phyloP scores from a whole-genome alignment of 257 asterid species.

The Penstemon eatonii region DNA sequence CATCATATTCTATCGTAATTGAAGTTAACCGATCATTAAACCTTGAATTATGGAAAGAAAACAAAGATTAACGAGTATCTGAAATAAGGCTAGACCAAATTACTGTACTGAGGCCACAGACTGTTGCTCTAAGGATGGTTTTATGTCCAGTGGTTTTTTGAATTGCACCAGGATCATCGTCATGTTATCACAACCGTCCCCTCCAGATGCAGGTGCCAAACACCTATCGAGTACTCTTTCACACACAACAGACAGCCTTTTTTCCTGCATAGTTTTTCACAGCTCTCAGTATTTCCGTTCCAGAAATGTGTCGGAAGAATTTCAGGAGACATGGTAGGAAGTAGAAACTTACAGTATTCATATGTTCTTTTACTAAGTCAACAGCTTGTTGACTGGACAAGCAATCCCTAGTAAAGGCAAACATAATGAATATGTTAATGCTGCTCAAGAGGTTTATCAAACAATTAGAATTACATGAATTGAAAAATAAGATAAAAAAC shows the following conservation, averaged over 20 bases:
- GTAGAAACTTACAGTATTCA: constrained; percentile 50
- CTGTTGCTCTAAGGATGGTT: constrained; percentile 31
- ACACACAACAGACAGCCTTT: constrained; percentile 75
- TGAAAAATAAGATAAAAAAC: constrained; percentile 8
- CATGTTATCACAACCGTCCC: constrained; percentile 96
- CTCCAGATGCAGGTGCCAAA: constrained; percentile 84
- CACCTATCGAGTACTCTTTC: constrained; percentile 70
- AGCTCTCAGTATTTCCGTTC: constrained; percentile 23
- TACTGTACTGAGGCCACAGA: constrained; percentile 35
- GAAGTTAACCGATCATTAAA: constrained; percentile 6
- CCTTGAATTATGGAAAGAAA: not conserved
- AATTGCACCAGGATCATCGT: constrained; percentile 90
- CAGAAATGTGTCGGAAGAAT: not conserved
- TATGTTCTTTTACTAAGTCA: constrained; percentile 64
- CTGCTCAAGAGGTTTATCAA: constrained; percentile 18
- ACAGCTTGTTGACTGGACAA: constrained; percentile 86
- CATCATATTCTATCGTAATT: not conserved
- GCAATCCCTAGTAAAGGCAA: constrained; percentile 72
- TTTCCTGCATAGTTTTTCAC: constrained; percentile 52
- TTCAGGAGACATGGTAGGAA: constrained; percentile 8
- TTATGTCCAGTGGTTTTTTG: constrained; percentile 40
- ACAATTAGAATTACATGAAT: constrained; percentile 12
- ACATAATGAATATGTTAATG: constrained; percentile 12
- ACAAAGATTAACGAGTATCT: constrained; percentile 10
- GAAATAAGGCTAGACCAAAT: constrained; percentile 20